A percentile compares a stretch with the other conserved stretches of the same genome.
These are phyloP conservation scores for Xylariomycetidae sp. DNA, from an alignment of 2,329 filamentous ascomycete species.

Conservation along the genomic window DNA sequence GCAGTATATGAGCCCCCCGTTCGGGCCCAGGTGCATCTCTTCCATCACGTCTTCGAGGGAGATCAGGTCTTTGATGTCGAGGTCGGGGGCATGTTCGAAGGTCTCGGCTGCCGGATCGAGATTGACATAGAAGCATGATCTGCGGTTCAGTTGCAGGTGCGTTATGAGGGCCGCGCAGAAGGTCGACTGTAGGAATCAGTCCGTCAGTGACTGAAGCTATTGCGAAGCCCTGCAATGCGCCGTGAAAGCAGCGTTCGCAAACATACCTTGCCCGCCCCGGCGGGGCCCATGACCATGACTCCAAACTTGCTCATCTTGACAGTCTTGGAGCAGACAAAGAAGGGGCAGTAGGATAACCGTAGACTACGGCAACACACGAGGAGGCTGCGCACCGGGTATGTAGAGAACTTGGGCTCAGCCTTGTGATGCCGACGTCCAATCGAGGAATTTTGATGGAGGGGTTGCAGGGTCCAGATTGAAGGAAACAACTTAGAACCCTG, in stretches of 20 bases:
- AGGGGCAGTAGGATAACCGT: neutral
- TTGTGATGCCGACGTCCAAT: slow-evolving; percentile 1
- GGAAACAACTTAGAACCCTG: too few species aligned
- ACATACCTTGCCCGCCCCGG: slow-evolving; percentile 81
- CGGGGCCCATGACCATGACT: slow-evolving; percentile 90
- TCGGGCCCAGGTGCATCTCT: slow-evolving; percentile 57
- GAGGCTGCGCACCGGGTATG: too few species aligned
- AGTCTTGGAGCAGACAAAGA: neutral
- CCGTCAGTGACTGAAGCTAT: neutral
- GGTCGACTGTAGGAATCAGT: slow-evolving; percentile 64
- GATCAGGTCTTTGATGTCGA: slow-evolving; percentile 83
- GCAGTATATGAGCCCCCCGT: slow-evolving; percentile 70
- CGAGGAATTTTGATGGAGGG: slow-evolving; percentile 1
- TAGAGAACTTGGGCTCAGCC: slow-evolving; percentile 5
- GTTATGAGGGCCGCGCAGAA: slow-evolving; percentile 93
- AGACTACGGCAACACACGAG: too few species aligned
- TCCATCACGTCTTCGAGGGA: slow-evolving; percentile 89
- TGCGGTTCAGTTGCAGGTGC: slow-evolving; percentile 81
- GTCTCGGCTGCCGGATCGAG: slow-evolving; percentile 93
- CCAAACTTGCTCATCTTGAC: slow-evolving; percentile 84
- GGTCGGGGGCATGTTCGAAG: slow-evolving; percentile 77
- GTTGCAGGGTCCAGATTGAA: slow-evolving; percentile 1
- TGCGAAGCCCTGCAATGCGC: too few species aligned
- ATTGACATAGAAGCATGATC: slow-evolving; percentile 97
- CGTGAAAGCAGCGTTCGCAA: too few species aligned